Evolutionary conservation across 352 stramenopile species (phyloP).

Genomic region (Phytopythium ostracodes): DNA sequence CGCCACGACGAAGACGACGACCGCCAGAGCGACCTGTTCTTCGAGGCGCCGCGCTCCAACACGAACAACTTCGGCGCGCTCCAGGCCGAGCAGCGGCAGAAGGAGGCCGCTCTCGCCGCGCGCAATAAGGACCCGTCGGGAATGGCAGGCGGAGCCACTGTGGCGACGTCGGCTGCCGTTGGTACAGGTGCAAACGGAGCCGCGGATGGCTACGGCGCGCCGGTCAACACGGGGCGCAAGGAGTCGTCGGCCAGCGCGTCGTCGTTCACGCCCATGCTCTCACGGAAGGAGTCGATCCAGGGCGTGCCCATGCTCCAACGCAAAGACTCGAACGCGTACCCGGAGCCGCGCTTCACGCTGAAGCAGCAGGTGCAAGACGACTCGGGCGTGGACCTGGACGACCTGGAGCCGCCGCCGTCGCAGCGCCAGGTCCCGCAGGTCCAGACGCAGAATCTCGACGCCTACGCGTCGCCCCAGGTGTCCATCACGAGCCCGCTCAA

Average conservation of each 20-base stretch:
- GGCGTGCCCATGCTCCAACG: slow-evolving; percentile 18
- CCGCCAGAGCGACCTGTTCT: slow-evolving; percentile 58
- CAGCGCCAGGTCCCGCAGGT: slow-evolving; percentile 8
- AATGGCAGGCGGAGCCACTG: neutral
- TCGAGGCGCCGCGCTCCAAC: slow-evolving; percentile 54
- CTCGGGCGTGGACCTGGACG: slow-evolving; percentile 18
- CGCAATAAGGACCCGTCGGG: slow-evolving; percentile 7
- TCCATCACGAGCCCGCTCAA: slow-evolving; percentile 14
- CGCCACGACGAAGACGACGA: slow-evolving; percentile 43
- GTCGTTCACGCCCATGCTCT: slow-evolving; percentile 16
- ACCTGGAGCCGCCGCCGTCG: slow-evolving; percentile 13
- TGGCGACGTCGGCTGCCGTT: slow-evolving; percentile 7
- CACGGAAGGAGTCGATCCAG: slow-evolving; percentile 32
- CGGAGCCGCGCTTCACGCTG: slow-evolving; percentile 34
- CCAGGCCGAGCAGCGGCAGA: slow-evolving; percentile 10
- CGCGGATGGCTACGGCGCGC: slow-evolving; percentile 17
- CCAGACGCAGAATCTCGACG: slow-evolving; percentile 1
- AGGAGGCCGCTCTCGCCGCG: slow-evolving; percentile 5
- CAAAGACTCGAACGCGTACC: slow-evolving; percentile 29
- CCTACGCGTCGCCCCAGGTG: slow-evolving; percentile 20
- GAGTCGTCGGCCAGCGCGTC: slow-evolving; percentile 18
- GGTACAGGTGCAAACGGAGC: slow-evolving; percentile 17
- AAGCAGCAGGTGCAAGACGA: slow-evolving; percentile 34
- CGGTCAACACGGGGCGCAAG: slow-evolving; percentile 25
- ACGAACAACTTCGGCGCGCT: slow-evolving; percentile 30